Percentiles rank a stretch among this genome's conserved stretches.
These are phyloP conservation scores for Schwanniomyces yamadae DNA, from an alignment of 805 yeast species.

Conservation along the genomic window DNA sequence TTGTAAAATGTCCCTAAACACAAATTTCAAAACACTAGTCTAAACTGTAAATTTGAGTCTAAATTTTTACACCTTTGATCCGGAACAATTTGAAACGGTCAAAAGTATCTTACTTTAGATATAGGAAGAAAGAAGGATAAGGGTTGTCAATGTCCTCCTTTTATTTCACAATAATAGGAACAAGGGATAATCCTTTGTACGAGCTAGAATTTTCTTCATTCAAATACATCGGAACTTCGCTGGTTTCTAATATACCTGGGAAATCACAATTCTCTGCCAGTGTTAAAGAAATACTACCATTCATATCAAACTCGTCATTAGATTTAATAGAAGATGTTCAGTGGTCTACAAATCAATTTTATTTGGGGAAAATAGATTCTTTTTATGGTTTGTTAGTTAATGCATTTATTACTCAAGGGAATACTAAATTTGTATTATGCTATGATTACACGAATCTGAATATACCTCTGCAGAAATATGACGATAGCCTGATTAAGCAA, in stretches of 20 bases:
- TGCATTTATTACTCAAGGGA: constrained; percentile 86
- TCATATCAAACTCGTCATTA: constrained; percentile 81
- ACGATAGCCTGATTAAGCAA: constrained; percentile 75
- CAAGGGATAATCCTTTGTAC: constrained; percentile 80
- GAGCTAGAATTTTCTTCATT: constrained; percentile 82
- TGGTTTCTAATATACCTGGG: constrained; percentile 40
- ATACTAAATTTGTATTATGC: constrained; percentile 71
- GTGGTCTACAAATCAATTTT: constrained; percentile 66
- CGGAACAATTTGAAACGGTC: too few relatives aligned
- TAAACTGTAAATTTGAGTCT: too few relatives aligned
- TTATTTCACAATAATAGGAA: constrained; percentile 85
- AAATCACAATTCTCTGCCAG: constrained; percentile 61
- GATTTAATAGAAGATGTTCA: constrained; percentile 91
- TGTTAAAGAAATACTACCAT: constrained; percentile 79
- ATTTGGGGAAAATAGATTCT: constrained; percentile 77
- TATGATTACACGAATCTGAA: constrained; percentile 46
- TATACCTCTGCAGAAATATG: constrained; percentile 20
- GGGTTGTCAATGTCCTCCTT: constrained; percentile 72
- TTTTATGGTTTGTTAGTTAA: constrained; percentile 82
- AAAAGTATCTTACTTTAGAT: too few relatives aligned
- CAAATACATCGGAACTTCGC: constrained; percentile 29
- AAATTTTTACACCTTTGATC: too few relatives aligned
- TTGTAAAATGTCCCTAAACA: too few relatives aligned
- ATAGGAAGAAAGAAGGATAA: too few relatives aligned
- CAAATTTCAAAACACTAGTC: too few relatives aligned